Conservation (phyloP, 495 filamentous ascomycete species). For the Neurospora africana region DNA sequence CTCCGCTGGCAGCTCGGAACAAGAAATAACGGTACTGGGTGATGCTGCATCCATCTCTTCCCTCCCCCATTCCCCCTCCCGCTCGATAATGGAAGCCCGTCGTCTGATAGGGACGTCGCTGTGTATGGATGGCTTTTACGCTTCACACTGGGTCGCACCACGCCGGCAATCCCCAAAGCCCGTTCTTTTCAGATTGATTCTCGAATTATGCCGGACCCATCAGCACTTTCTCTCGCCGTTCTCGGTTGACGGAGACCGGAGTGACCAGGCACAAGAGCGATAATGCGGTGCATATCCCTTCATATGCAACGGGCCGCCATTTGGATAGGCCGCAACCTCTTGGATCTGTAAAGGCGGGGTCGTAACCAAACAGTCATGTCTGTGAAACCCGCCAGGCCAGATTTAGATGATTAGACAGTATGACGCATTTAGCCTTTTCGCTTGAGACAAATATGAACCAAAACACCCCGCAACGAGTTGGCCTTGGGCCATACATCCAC, state of each 20-base stretch:
- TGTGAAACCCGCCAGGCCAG: constrained; percentile 11
- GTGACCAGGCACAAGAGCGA: not conserved
- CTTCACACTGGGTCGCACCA: not conserved
- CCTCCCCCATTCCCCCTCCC: not conserved
- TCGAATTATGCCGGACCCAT: not conserved
- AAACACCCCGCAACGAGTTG: constrained; percentile 44
- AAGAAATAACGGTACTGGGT: constrained; percentile 9
- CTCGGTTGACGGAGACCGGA: not conserved
- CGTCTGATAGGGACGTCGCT: constrained; percentile 3
- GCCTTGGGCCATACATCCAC: constrained; percentile 1
- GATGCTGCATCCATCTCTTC: constrained; percentile 5
- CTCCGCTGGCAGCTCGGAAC: constrained; percentile 4
- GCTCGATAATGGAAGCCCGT: constrained; percentile 4
- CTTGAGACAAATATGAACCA: constrained; percentile 1
- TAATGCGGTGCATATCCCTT: not conserved
- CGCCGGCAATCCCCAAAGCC: not conserved
- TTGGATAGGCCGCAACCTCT: not conserved
- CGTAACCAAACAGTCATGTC: constrained; percentile 8
- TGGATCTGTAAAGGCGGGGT: not conserved
- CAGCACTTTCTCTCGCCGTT: not conserved
- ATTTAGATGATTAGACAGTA: constrained; percentile 18
- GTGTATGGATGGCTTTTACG: not conserved
- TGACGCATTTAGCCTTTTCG: constrained; percentile 13
- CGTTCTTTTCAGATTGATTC: not conserved
- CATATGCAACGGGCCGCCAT: not conserved